A percentile compares a stretch with the other conserved stretches of the same genome.
Evolutionary conservation across 2,329 filamentous ascomycete species (phyloP).

Genomic region (Aotearoamyces nothofagi): DNA sequence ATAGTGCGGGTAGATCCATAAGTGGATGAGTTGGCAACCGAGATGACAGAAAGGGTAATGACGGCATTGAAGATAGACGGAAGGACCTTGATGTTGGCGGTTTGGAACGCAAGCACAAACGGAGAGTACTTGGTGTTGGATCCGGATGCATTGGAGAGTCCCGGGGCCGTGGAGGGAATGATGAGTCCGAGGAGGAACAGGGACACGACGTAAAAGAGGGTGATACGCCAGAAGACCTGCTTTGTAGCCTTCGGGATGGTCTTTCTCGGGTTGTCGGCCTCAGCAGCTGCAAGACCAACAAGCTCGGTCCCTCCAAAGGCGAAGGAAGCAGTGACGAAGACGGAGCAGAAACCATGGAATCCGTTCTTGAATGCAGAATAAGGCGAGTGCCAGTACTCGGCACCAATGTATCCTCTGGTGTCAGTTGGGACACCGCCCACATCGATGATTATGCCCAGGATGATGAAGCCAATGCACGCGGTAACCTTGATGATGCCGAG

Average conservation of each 20-base stretch:
- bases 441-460: slow-evolving; percentile 45
- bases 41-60: slow-evolving; percentile 33
- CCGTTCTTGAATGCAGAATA: slow-evolving; percentile 40
- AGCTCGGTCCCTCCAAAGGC: slow-evolving; percentile 47
- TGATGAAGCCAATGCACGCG: slow-evolving; percentile 48
- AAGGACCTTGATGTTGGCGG: slow-evolving; percentile 32
- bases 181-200: slow-evolving; percentile 27
- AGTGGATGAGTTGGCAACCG: slow-evolving; percentile 33
- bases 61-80: slow-evolving; percentile 38
- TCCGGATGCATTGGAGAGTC: slow-evolving; percentile 14
- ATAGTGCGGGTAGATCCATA: slow-evolving; percentile 33
- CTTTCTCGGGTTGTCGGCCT: slow-evolving; percentile 38
- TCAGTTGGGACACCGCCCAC: slow-evolving; percentile 31
- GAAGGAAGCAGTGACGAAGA: slow-evolving; percentile 49
- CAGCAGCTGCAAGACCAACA: slow-evolving; percentile 42
- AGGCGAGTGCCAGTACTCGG: slow-evolving; percentile 41
- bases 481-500: slow-evolving; percentile 41
- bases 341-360: slow-evolving; percentile 47
- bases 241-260: slow-evolving; percentile 26
- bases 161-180: slow-evolving; percentile 19
- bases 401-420: slow-evolving; percentile 42
- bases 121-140: slow-evolving; percentile 22
- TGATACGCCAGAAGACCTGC: slow-evolving; percentile 31
- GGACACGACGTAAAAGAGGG: slow-evolving; percentile 28
- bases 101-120: slow-evolving; percentile 34